A percentile compares a stretch with the other conserved stretches of the same genome.
These are phyloP conservation scores for Stygiomarasmius scandens DNA, from an alignment of 1,284 basidiomycete species.

Conservation along the genomic window DNA sequence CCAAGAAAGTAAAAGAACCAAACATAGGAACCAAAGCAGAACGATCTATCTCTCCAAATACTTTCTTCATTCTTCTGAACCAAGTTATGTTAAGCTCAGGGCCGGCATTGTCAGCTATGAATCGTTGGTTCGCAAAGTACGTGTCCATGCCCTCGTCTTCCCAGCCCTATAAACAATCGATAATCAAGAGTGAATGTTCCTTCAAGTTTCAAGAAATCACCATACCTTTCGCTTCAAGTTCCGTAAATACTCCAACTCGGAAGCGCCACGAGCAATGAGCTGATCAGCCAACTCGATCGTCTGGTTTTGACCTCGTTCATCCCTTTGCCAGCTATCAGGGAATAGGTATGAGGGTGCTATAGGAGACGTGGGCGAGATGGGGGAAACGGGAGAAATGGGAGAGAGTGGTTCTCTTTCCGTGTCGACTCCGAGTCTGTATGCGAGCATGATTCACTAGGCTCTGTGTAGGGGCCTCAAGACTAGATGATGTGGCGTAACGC, in stretches of 20 bases:
- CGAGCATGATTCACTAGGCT: no score
- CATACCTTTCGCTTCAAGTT: constrained; percentile 4
- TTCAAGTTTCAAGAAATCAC: no score
- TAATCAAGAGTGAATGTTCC: no score
- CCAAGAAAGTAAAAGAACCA: background rate
- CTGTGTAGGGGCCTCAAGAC: no score
- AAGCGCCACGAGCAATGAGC: constrained; percentile 5
- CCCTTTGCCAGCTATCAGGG: no score
- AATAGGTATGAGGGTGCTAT: no score
- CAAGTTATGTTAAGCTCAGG: background rate
- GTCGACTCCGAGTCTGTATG: no score
- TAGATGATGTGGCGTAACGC: no score
- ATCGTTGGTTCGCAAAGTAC: background rate
- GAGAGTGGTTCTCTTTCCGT: no score
- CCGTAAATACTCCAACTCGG: constrained; percentile 4
- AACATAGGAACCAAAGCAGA: background rate
- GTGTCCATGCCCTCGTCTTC: background rate
- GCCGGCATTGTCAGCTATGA: background rate
- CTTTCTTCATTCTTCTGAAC: background rate
- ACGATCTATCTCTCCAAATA: constrained; percentile 2
- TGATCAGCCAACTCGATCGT: background rate
- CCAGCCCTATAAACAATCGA: background rate
- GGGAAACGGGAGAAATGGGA: no score
- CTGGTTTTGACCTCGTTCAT: background rate
- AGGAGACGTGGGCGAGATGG: no score